Evolutionary conservation across 2,329 filamentous ascomycete species (phyloP), one percentile per base, ranked within the genome.

Genomic region (Simplicillium aogashimaense): DNA sequence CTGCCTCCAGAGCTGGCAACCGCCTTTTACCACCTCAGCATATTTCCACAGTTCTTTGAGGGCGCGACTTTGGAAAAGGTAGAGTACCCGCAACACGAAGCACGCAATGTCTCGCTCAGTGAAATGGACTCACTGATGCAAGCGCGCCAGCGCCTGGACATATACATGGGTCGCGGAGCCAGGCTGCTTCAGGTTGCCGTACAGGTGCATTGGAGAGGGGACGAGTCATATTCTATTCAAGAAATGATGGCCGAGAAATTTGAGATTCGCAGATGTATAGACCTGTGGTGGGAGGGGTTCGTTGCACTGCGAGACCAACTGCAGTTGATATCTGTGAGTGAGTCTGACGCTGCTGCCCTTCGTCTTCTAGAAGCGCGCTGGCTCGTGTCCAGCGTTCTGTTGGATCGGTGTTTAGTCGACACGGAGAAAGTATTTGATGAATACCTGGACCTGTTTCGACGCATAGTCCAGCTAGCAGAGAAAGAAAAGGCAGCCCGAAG

Each of bases 31-130:
- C 60, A 66, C 12, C 50, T 67, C 17, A 59, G 53, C 30, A 44
- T 66, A 3, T 56, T 65, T 2, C 65, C 64, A 0, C 54, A 57
- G 36, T 66, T 67, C 47, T 65, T 65, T 32, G 47, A 53, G 1
- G 41, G 42, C n/a, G 40, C 16, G 13, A 25, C 9, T 25, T 25
- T 25, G 9, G 20, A 25, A 9, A 25, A 25, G 20, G 20, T 25
- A 25, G 20, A 5, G 6, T 25, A 25, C 9, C 20, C 20, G 20
- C 20, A 25, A 25, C 20, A 25, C 5, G 9, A 30, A 12, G 3
- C 14, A 8, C 36, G 45, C 3, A 30, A 32, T 4, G 17, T 46
- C 1, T 25, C 20, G 9, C 5, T 9, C 9, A 20, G 37, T 1
- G 43, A 45, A 3, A 14, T 32, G 43, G 41, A 1, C 36, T 57